Evolutionary conservation across 352 stramenopile species (phyloP).

Genomic region (Peronospora destructor): DNA sequence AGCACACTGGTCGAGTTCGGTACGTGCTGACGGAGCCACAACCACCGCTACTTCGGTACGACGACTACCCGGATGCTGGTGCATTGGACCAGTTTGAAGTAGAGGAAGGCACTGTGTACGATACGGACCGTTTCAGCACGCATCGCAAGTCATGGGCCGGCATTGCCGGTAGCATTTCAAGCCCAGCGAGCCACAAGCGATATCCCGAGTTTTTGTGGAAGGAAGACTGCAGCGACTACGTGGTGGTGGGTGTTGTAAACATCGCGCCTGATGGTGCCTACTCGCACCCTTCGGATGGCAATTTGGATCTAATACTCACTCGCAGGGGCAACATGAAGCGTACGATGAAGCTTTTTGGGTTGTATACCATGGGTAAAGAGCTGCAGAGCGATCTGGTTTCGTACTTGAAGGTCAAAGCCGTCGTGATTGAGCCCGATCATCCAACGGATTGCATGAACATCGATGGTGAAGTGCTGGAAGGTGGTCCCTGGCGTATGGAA

Average conservation of each 20-base stretch:
- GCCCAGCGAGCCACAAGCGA: conserved; percentile 52
- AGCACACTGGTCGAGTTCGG: conserved; percentile 54
- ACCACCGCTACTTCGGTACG: conserved; percentile 53
- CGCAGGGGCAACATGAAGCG: conserved; percentile 51
- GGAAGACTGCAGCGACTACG: conserved; percentile 51
- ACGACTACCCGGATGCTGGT: conserved; percentile 68
- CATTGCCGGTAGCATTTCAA: conserved; percentile 44
- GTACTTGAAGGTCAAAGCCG: conserved; percentile 77
- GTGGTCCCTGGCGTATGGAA: conserved; percentile 75
- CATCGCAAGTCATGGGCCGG: conserved; percentile 64
- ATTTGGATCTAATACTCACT: conserved; percentile 69
- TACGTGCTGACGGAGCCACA: conserved; percentile 67
- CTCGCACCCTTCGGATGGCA: conserved; percentile 71
- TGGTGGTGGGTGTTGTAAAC: conserved; percentile 72
- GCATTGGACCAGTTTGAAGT: conserved; percentile 79
- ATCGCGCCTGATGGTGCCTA: conserved; percentile 59
- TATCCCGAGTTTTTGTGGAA: conserved; percentile 59
- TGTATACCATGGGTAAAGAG: conserved; percentile 75
- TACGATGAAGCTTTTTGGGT: conserved; percentile 38
- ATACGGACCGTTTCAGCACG: conserved; percentile 41
- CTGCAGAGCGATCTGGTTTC: conserved; percentile 58
- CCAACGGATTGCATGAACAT: conserved; percentile 71
- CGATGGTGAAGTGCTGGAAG: conserved; percentile 63
- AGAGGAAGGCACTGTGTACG: conserved; percentile 76
- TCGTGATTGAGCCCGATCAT: conserved; percentile 61